These are phyloP conservation scores for Colletotrichum orchidophilum DNA, from an alignment of 2,329 filamentous ascomycete genomes.

Conservation along the genomic window DNA sequence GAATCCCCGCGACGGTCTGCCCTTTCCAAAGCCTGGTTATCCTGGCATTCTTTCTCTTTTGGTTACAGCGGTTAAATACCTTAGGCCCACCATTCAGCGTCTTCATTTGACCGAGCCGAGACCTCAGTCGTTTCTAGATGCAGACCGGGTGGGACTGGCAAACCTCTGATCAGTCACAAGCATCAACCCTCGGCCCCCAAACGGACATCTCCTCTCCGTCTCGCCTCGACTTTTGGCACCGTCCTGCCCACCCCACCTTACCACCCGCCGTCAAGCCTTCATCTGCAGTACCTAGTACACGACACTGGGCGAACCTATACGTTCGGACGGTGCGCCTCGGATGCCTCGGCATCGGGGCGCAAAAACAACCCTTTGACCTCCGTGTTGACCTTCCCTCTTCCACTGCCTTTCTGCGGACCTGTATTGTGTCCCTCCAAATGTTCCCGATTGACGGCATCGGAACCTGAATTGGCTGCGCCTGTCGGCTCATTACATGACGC, in stretches of 20 bases:
- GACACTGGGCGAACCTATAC: not conserved
- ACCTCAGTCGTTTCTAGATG: not conserved
- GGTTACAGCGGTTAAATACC: constrained; percentile 22
- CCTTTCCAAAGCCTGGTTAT: not conserved
- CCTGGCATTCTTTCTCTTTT: constrained; percentile 5
- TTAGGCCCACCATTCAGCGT: not conserved
- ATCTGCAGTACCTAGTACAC: not conserved
- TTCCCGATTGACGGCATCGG: constrained; percentile 21
- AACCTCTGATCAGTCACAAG: constrained; percentile 9
- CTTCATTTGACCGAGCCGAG: not conserved
- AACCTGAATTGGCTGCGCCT: not conserved
- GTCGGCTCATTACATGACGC: constrained; percentile 9
- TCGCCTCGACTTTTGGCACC: not conserved
- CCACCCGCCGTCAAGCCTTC: not conserved
- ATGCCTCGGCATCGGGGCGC: constrained; percentile 22
- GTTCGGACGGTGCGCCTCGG: not conserved
- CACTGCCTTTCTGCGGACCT: constrained; percentile 15
- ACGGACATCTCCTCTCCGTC: not conserved
- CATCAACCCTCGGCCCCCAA: not conserved
- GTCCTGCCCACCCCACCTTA: not conserved
- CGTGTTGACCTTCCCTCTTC: constrained; percentile 3
- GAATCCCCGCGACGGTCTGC: constrained; percentile 10
- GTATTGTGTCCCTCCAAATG: constrained; percentile 19
- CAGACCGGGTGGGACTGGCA: not conserved
- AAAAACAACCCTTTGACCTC: constrained; percentile 7